phyloP scores from a whole-genome alignment of 352 stramenopile genomes.

The Thalassiosira ordinaria region DNA sequence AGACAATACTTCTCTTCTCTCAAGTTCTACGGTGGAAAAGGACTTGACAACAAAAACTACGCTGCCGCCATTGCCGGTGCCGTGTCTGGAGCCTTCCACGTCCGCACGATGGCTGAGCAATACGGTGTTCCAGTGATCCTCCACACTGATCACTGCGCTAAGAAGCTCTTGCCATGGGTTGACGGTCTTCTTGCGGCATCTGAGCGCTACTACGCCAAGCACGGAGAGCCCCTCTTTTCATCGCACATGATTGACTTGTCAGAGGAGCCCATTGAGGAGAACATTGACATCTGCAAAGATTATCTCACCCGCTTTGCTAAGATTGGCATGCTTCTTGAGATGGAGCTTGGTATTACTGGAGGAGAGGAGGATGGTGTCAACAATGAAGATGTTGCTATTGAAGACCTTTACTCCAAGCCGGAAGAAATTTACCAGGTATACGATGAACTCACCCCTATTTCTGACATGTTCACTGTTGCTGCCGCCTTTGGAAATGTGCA shows the following conservation, averaged over 20 bases:
- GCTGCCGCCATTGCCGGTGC: slow-evolving; percentile 86
- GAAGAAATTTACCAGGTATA: slow-evolving; percentile 95
- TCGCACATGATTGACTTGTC: slow-evolving; percentile 99
- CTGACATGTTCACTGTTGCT: slow-evolving; percentile 94
- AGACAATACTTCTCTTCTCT: slow-evolving; percentile 58
- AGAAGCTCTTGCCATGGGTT: slow-evolving; percentile 95
- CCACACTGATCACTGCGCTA: slow-evolving; percentile 97
- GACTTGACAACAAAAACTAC: slow-evolving; percentile 92
- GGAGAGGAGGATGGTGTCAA: slow-evolving; percentile 98
- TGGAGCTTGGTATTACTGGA: slow-evolving; percentile 97
- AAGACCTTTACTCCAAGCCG: slow-evolving; percentile 93
- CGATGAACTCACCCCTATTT: slow-evolving; percentile 91
- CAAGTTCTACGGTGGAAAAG: slow-evolving; percentile 94
- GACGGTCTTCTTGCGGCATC: slow-evolving; percentile 91
- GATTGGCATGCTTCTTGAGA: slow-evolving; percentile 95
- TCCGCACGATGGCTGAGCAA: slow-evolving; percentile 92
- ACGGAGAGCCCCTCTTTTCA: slow-evolving; percentile 95
- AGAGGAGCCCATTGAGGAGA: slow-evolving; percentile 96
- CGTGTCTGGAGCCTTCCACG: slow-evolving; percentile 92
- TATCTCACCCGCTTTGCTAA: slow-evolving; percentile 97
- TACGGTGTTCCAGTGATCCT: slow-evolving; percentile 96
- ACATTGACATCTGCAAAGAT: slow-evolving; percentile 95
- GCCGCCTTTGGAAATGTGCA: slow-evolving; percentile 97
- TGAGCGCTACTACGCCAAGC: slow-evolving; percentile 92
- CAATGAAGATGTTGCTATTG: slow-evolving; percentile 94